Evolutionary conservation across 768 basidiomycete genomes (phyloP).

Genomic region (Suillus luteus): DNA sequence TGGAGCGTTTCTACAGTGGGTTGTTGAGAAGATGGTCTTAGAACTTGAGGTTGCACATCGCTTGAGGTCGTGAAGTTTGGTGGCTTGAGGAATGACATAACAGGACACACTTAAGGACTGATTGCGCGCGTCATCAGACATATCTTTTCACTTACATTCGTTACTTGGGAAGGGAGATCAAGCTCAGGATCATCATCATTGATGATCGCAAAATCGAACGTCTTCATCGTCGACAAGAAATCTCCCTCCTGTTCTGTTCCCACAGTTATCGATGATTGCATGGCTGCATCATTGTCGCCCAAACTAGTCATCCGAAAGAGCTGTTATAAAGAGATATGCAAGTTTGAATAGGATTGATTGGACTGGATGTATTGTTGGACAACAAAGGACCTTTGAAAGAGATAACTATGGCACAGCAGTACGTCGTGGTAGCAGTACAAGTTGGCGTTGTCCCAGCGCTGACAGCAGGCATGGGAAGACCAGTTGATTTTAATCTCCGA

Average conservation of each 20-base stretch:
- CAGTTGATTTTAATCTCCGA: constrained; percentile 20
- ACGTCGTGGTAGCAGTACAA: constrained; percentile 31
- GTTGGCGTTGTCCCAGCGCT: constrained; percentile 18
- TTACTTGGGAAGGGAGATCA: constrained; percentile 27
- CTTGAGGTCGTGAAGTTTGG: constrained; percentile 22
- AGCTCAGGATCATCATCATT: constrained; percentile 19
- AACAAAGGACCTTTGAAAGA: constrained; percentile 5
- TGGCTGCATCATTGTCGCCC: constrained; percentile 14
- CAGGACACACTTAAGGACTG: constrained; percentile 35
- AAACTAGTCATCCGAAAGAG: constrained; percentile 21
- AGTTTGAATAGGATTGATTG: background rate
- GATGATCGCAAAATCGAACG: constrained; percentile 8
- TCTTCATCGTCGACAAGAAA: constrained; percentile 6
- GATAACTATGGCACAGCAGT: constrained; percentile 9
- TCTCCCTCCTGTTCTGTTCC: constrained; percentile 5
- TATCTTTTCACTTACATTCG: constrained; percentile 40
- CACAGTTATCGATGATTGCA: constrained; percentile 10
- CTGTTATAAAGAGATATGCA: constrained; percentile 7
- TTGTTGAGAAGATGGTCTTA: constrained; percentile 31
- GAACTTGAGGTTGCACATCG: background rate
- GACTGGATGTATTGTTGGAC: background rate
- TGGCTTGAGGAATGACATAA: constrained; percentile 27
- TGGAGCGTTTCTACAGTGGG: constrained; percentile 35
- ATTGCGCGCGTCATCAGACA: constrained; percentile 29
- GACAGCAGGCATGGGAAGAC: constrained; percentile 24